phyloP scores from a whole-genome alignment of 1,284 basidiomycete species.

The Rhodotorula sp. region DNA sequence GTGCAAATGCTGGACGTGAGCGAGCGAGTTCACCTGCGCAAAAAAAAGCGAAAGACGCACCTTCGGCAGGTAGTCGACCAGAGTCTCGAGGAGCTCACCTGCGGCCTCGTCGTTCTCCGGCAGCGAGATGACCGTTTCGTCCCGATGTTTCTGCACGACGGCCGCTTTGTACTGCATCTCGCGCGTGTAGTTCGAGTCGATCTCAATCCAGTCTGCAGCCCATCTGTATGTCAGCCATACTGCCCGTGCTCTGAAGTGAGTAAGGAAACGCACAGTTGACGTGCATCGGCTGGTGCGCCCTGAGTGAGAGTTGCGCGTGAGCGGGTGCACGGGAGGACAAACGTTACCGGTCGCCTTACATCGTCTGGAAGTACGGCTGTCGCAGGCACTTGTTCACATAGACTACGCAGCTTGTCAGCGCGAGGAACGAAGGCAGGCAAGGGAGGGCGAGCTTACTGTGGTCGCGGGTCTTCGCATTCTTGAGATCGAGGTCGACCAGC shows the following conservation, averaged over 20 bases:
- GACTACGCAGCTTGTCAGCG: not conserved
- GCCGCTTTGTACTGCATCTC: conserved; percentile 51
- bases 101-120: conserved; percentile 54
- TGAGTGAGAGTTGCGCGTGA: not conserved
- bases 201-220: conserved; percentile 55
- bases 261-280: conserved; percentile 42
- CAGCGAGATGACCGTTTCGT: conserved; percentile 53
- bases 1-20: not conserved
- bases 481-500: conserved; percentile 47
- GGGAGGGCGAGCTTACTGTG: conserved; percentile 31
- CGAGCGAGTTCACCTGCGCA: too few species aligned
- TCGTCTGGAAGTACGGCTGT: conserved; percentile 44
- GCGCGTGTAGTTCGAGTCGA: conserved; percentile 54
- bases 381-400: conserved; percentile 19
- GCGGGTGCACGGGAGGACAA: not conserved
- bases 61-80: conserved; percentile 54
- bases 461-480: conserved; percentile 39
- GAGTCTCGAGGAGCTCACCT: conserved; percentile 52
- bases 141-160: conserved; percentile 52
- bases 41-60: not conserved
- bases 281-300: conserved; percentile 54
- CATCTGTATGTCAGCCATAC: too few species aligned
- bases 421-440: not conserved
- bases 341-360: too few species aligned
- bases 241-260: not conserved